phyloP scores from a whole-genome alignment of 352 stramenopile species.

The Globisporangium iwayamae region DNA sequence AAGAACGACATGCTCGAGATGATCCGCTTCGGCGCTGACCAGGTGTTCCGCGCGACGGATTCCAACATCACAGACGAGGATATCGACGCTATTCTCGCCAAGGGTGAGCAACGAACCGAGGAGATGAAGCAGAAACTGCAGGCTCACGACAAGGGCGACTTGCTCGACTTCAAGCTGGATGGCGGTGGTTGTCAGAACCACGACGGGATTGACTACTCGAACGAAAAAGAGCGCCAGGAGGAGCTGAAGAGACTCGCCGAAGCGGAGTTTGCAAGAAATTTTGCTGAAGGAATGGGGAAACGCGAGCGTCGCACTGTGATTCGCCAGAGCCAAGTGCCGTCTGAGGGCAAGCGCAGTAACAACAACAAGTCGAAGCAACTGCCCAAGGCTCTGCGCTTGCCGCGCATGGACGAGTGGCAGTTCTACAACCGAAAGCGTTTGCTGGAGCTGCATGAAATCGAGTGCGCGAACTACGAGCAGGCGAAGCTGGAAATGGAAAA shows the following conservation, averaged over 20 bases:
- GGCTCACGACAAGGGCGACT: constrained; percentile 77
- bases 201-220: constrained; percentile 96
- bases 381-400: constrained; percentile 73
- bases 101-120: constrained; percentile 81
- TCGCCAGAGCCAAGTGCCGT: constrained; percentile 45
- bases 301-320: constrained; percentile 78
- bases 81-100: constrained; percentile 97
- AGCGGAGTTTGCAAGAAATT: constrained; percentile 70
- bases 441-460: constrained; percentile 79
- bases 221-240: constrained; percentile 85
- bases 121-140: constrained; percentile 89
- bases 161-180: constrained; percentile 92
- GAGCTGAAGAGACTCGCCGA: constrained; percentile 83
- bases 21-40: constrained; percentile 97
- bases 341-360: constrained; percentile 45
- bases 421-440: constrained; percentile 83
- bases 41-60: constrained; percentile 96
- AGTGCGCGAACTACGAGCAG: constrained; percentile 74
- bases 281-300: constrained; percentile 83
- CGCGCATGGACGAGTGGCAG: constrained; percentile 86
- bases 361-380: constrained; percentile 70
- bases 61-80: constrained; percentile 97
- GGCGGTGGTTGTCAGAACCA: constrained; percentile 94
- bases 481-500: constrained; percentile 79
- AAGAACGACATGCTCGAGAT: constrained; percentile 97